phyloP scores from a whole-genome alignment of 2,329 filamentous ascomycete genomes.

The Furcasterigmium sp. region DNA sequence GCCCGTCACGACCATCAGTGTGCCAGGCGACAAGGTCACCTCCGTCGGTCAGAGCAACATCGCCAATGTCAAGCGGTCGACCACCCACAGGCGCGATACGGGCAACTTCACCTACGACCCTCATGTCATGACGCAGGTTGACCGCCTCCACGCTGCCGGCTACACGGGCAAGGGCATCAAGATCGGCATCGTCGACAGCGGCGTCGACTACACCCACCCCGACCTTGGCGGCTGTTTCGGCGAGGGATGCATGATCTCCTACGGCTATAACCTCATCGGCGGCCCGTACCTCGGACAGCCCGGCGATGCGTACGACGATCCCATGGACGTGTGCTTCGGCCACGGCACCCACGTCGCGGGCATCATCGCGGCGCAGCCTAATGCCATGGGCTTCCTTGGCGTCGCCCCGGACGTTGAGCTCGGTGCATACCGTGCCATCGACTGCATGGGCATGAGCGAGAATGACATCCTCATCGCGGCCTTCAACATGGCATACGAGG shows the following conservation, averaged over 20 bases:
- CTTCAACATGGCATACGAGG: slow-evolving; percentile 36
- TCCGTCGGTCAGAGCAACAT: slow-evolving; percentile 12
- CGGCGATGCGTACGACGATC: slow-evolving; percentile 29
- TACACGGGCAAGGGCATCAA: slow-evolving; percentile 39
- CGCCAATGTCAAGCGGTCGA: slow-evolving; percentile 6
- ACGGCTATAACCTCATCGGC: slow-evolving; percentile 42
- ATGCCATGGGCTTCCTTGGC: slow-evolving; percentile 30
- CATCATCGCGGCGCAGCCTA: slow-evolving; percentile 37
- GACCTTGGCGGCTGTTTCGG: slow-evolving; percentile 49
- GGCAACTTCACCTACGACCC: slow-evolving; percentile 11
- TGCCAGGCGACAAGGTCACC: slow-evolving; percentile 10
- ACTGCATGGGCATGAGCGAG: slow-evolving; percentile 23
- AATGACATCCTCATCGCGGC: slow-evolving; percentile 35
- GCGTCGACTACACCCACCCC: slow-evolving; percentile 44
- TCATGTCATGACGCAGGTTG: slow-evolving; percentile 28
- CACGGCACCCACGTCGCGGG: slow-evolving; percentile 42
- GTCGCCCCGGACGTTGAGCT: slow-evolving; percentile 34
- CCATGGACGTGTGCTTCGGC: slow-evolving; percentile 30
- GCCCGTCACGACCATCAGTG: slow-evolving; percentile 18
- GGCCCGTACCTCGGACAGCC: slow-evolving; percentile 25
- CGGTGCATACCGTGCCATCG: slow-evolving; percentile 32
- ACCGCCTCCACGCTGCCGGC: slow-evolving; percentile 34
- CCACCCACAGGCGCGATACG: slow-evolving; percentile 5
- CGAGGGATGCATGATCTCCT: slow-evolving; percentile 37
- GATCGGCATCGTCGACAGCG: slow-evolving; percentile 34